These are phyloP conservation scores for Tolypocladium tropicale DNA, from an alignment of 2,329 filamentous ascomycete genomes.

Conservation along the genomic window DNA sequence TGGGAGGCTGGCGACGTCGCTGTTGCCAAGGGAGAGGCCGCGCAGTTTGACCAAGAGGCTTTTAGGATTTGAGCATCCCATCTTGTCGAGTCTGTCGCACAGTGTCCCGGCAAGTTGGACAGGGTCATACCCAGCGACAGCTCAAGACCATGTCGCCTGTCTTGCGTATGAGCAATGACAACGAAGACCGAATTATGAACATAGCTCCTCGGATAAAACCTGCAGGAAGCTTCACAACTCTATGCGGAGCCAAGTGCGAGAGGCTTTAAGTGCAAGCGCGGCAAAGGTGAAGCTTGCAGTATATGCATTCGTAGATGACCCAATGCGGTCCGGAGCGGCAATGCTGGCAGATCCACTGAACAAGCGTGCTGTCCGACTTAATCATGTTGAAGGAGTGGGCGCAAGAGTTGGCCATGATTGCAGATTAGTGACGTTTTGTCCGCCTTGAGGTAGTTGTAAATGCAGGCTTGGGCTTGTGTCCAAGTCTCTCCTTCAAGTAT, in stretches of 20 bases:
- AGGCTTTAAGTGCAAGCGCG: conserved; percentile 39
- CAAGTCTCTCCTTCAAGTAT: not conserved
- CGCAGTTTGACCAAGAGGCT: not conserved
- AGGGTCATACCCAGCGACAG: not conserved
- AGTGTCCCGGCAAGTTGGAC: not conserved
- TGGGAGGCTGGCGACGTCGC: not conserved
- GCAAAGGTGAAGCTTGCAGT: conserved; percentile 58
- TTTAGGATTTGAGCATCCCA: not conserved
- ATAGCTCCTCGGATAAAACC: not conserved
- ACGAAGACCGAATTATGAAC: not conserved
- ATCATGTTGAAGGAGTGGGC: conserved; percentile 54
- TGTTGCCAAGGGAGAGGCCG: not conserved
- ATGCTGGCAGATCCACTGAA: conserved; percentile 56
- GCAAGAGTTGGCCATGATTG: conserved; percentile 43
- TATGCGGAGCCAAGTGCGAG: not conserved
- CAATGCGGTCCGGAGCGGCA: conserved; percentile 56
- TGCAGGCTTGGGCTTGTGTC: not conserved
- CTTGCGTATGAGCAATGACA: not conserved
- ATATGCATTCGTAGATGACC: conserved; percentile 59
- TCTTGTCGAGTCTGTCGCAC: not conserved
- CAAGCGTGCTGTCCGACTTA: conserved; percentile 54
- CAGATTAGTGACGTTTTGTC: not conserved
- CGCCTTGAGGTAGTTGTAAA: not conserved
- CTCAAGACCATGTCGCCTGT: not conserved
- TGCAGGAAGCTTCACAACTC: not conserved